Evolutionary conservation across 2,329 filamentous ascomycete species (phyloP).

Genomic region (Colletotrichum truncatum): DNA sequence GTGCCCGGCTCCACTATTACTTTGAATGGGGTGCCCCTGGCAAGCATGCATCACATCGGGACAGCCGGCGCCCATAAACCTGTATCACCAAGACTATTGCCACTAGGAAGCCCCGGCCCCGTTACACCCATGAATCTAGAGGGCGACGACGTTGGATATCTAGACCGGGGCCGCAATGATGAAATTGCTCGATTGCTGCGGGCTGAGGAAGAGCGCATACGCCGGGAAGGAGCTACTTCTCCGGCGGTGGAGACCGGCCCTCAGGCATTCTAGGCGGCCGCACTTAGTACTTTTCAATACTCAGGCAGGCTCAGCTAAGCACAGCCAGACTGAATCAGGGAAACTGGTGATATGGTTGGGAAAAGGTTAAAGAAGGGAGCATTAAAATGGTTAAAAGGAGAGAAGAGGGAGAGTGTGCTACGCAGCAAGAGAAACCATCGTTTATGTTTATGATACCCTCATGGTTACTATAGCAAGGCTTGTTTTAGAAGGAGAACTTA

Average conservation of each 20-base stretch:
- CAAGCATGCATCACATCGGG: conserved; percentile 47
- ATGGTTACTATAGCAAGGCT: neutral
- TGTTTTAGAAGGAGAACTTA: neutral
- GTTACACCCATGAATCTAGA: conserved; percentile 70
- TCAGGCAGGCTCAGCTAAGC: no score
- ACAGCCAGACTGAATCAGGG: no score
- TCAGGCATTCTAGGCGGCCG: conserved; percentile 37
- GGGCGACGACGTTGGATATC: conserved; percentile 47
- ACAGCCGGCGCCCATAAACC: conserved; percentile 55
- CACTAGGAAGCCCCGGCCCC: conserved; percentile 66
- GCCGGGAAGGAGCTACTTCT: conserved; percentile 42
- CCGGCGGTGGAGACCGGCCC: conserved; percentile 43
- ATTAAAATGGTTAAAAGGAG: neutral
- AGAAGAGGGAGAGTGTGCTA: neutral
- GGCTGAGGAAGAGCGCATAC: conserved; percentile 42
- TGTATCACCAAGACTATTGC: conserved; percentile 57
- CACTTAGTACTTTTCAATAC: neutral
- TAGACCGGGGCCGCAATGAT: conserved; percentile 41
- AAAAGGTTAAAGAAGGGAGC: no score
- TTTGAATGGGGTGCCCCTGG: conserved; percentile 45
- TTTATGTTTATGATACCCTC: conserved; percentile 31
- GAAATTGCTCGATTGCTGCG: conserved; percentile 29
- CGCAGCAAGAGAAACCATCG: conserved; percentile 12
- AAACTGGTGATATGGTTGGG: no score
- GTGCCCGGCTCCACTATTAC: conserved; percentile 40